Percentiles rank a stretch among this genome's conserved stretches.
Conservation (phyloP, 331 rosid genomes). For the Quercus lobata region DNA sequence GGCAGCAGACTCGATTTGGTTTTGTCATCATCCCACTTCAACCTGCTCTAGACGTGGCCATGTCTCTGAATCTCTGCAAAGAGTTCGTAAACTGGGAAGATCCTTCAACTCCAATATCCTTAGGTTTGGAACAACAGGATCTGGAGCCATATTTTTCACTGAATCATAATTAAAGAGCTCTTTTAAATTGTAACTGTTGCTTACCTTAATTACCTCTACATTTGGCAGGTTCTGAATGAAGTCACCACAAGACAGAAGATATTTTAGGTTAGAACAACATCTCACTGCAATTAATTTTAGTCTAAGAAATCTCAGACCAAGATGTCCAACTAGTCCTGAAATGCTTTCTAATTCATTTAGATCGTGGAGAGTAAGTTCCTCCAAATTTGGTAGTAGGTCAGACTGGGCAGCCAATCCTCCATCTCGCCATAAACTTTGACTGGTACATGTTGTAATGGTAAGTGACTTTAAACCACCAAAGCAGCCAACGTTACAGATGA, state of each 20-base stretch:
- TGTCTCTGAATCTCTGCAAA: not conserved
- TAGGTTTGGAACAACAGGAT: not conserved
- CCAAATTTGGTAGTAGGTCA: not conserved
- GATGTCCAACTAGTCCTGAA: conserved; percentile 14
- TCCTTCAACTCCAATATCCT: not conserved
- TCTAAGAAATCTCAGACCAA: conserved; percentile 1
- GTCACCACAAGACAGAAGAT: conserved; percentile 10
- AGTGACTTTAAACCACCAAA: not conserved
- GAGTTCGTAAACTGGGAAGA: conserved; percentile 3
- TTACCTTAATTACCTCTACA: not conserved
- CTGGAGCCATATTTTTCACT: not conserved
- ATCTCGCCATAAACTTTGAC: not conserved
- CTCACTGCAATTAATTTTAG: conserved; percentile 2
- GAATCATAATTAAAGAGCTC: conserved; percentile 8
- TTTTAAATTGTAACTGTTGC: not conserved
- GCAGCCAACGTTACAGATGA: not conserved
- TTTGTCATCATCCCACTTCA: not conserved
- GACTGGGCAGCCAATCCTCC: conserved; percentile 11
- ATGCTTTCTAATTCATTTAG: not conserved
- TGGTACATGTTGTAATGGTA: not conserved
- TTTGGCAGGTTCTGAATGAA: not conserved
- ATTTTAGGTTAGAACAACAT: conserved; percentile 3
- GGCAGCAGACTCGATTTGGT: not conserved
- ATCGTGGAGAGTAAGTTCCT: conserved; percentile 1
- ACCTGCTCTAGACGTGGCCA: conserved; percentile 6